Base-by-base conservation (phyloP, 2,329 filamentous ascomycete genomes). In the Phaeophleospora eucalypticola region DNA sequence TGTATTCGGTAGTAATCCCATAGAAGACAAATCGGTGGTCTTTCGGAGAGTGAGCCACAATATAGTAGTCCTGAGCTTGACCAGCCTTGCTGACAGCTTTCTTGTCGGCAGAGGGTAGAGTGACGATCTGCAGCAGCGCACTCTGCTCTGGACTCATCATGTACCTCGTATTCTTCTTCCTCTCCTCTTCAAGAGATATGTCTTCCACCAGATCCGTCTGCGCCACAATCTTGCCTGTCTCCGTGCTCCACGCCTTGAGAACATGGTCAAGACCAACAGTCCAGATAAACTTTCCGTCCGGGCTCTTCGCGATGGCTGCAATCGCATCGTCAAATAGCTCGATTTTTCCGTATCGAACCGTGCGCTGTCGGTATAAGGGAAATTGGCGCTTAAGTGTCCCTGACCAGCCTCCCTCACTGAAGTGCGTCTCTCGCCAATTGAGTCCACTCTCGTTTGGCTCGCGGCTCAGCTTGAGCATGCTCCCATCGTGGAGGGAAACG, bases 11-110 rank as follows among this genome's bases (percentile, higher is more conserved):
- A 4, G 33, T 33, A 4, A 88, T 71, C 58, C 94, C 88, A 88
- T 90, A 98, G 64, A 98, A 90, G 66, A 95, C 97, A 76, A 98
- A 97, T 63, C 91, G 85, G 29, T 93, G 80, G 21, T 89, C 86
- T 53, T 93, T 82, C 0, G 93, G 91, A 9, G 90, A 96, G 67
- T 89, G 95, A 7, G 89, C 91, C 32, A 88, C 82, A 43, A 91
- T 79, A 48, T 78, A 78, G 61, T 82, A 84, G n/a, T 36, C 41
- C 4, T 45, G 53, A 19, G 46, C 46, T 10, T 51, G 45, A 18
- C 53, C 37, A 21, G 46, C 49, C 16, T 44, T 51, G 9, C 46
- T 43, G 7, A 54, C 40, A 10, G 47, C 37, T 33, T 69, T 62
- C 51, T 75, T 72, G 16, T 70, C 71, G 42, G 72, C 69, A 6